Base-by-base conservation (phyloP, 139 green algal genomes). In the Chlamydomonas incerta region DNA sequence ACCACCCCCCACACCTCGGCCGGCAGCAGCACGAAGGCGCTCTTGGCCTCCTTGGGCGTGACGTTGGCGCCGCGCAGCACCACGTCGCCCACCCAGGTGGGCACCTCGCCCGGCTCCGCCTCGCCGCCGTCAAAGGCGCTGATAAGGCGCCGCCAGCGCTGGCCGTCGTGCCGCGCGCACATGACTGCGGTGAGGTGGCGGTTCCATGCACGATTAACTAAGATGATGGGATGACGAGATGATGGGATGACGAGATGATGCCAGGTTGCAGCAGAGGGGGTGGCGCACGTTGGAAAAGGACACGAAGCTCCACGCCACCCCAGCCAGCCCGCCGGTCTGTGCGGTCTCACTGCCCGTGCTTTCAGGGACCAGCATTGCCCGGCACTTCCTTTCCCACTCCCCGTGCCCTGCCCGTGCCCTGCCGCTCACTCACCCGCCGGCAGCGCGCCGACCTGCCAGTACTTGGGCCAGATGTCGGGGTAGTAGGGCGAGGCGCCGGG, bases 1-100 rank as follows among this genome's bases (percentile, higher is more conserved):
- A 52, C 17, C 65, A 57, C 34, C 33, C 72, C 6, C 50, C 17
- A 82, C 63, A 93, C 92, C 90, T 96, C 93, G 34, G 79, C 70
- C 0, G 96, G 96, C 65, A 90, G 28, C 82, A 98, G 92, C 28
- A 95, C 87, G 88, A 98, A 98, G 29, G 95, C 93, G 62, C 90
- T 91, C 87, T 98, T 98, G 57, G 92, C 72, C 57, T 95, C 91
- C 67, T 95, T 91, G 68, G 82, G 87, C 58, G 60, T 77, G 6
- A 90, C 93, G 70, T 79, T 85, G 15, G 75, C 74, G 57, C 81
- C 46, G 0, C 90, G 80, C 47, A 98, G 88, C 65, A 98, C 91
- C 50, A 92, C 94, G 35, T 97, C 94, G 3, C 71, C 87, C 46
- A 95, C 93, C 96, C 96, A 98, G 20, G 86, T 58, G 0, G 95